Conservation (phyloP, 306 rosid species). For the Prunus mongolica region DNA sequence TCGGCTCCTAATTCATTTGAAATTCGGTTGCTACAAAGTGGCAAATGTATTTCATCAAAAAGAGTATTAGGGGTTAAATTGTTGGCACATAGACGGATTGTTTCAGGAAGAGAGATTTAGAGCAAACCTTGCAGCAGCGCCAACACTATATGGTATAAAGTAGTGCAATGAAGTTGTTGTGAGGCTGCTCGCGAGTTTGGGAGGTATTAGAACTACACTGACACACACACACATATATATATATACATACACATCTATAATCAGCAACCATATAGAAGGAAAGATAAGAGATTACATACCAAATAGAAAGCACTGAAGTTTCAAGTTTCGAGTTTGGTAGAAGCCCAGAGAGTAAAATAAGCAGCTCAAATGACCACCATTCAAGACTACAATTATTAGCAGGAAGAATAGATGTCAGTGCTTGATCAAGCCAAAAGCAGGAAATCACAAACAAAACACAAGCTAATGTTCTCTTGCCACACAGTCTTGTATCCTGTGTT, state of each 20-base stretch:
- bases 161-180: constrained; percentile 45
- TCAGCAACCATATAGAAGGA: too few species aligned
- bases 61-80: background rate
- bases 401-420: background rate
- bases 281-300: constrained; percentile 28
- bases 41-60: background rate
- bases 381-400: constrained; percentile 40
- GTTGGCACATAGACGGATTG: background rate
- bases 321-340: constrained; percentile 53
- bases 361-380: constrained; percentile 69
- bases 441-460: background rate
- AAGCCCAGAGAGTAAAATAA: constrained; percentile 52
- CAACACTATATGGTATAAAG: constrained; percentile 48
- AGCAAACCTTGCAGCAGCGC: constrained; percentile 60
- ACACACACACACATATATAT: background rate
- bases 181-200: constrained; percentile 37
- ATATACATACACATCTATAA: background rate
- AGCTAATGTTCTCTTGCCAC: background rate
- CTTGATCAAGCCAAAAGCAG: too few species aligned
- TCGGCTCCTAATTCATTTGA: constrained; percentile 65
- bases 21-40: constrained; percentile 37
- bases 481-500: too few species aligned
- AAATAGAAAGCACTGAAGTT: constrained; percentile 60
- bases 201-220: background rate
- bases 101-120: background rate